Evolutionary conservation across 345 rosid species (phyloP).

Genomic region (Ceriops tagal): DNA sequence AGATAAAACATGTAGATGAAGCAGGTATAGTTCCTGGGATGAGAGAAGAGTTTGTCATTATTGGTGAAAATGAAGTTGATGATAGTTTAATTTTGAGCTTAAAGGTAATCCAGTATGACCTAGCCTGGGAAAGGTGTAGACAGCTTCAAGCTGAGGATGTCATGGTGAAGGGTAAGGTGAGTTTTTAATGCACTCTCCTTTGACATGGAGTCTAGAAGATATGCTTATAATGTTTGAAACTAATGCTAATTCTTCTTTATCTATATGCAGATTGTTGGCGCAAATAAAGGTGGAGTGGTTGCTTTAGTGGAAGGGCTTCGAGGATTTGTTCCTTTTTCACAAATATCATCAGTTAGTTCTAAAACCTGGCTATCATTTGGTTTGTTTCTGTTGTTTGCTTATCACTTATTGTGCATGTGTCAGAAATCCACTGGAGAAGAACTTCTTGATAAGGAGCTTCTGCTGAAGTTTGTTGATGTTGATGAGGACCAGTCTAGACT

Average conservation of each 20-base stretch:
- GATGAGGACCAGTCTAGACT: constrained; percentile 93
- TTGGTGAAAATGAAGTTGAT: constrained; percentile 78
- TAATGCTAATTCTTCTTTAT: no score
- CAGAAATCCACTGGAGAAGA: constrained; percentile 87
- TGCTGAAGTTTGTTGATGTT: constrained; percentile 91
- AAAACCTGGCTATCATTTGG: no score
- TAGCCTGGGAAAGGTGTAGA: constrained; percentile 95
- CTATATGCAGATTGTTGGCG: constrained; percentile 64
- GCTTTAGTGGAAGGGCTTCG: constrained; percentile 78
- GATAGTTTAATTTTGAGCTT: constrained; percentile 85
- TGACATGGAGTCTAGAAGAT: no score
- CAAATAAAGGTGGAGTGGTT: constrained; percentile 91
- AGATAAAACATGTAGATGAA: constrained; percentile 70
- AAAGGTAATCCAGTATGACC: constrained; percentile 61
- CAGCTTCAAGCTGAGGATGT: constrained; percentile 98
- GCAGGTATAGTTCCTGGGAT: constrained; percentile 84
- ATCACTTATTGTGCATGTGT: not conserved
- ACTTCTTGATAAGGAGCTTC: constrained; percentile 76
- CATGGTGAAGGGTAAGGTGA: constrained; percentile 79
- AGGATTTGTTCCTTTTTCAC: constrained; percentile 96
- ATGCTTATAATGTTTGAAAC: no score
- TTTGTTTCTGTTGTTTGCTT: no score
- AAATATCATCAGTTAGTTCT: constrained; percentile 65
- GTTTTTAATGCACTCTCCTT: constrained; percentile 5
- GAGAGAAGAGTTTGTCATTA: constrained; percentile 72